Conservation (phyloP, 331 rosid species). For the Saraca asoca region DNA sequence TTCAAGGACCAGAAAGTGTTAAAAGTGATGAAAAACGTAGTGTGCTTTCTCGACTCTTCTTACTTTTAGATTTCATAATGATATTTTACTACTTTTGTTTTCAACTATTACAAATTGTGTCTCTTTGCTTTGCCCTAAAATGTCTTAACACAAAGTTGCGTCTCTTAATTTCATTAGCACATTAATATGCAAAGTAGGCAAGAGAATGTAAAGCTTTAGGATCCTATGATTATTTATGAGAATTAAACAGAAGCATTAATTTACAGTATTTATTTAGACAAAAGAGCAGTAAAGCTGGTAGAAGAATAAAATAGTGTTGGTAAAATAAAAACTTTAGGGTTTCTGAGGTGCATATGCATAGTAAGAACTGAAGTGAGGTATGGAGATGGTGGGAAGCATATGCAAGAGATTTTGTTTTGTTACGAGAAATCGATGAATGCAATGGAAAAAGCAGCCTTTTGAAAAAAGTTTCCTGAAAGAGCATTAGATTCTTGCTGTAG, state of each 20-base stretch:
- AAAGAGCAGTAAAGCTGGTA: conserved; percentile 26
- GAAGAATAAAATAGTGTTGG: conserved; percentile 8
- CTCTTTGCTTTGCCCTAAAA: conserved; percentile 24
- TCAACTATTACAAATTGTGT: conserved; percentile 1
- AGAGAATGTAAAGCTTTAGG: conserved; percentile 1
- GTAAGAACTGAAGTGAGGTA: background rate
- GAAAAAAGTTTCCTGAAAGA: conserved; percentile 49
- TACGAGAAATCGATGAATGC: conserved; percentile 49
- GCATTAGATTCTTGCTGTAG: conserved; percentile 49
- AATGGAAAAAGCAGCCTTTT: conserved; percentile 47
- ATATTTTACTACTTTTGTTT: background rate
- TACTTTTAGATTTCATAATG: conserved; percentile 23
- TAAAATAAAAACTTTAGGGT: conserved; percentile 40
- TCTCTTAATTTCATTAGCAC: background rate
- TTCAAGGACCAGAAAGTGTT: conserved; percentile 36
- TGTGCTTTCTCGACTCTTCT: conserved; percentile 21
- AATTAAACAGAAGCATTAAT: background rate
- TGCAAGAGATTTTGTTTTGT: conserved; percentile 46
- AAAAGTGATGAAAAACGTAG: conserved; percentile 27
- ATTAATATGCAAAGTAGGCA: background rate
- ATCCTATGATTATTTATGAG: background rate
- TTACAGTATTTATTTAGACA: background rate
- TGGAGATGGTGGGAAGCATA: conserved; percentile 44
- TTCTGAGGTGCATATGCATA: background rate
- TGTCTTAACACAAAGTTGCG: conserved; percentile 5